Percentiles rank a stretch among this genome's conserved stretches.
phyloP scores from a whole-genome alignment of 768 basidiomycete species.

The Tricholoma flavovirens region DNA sequence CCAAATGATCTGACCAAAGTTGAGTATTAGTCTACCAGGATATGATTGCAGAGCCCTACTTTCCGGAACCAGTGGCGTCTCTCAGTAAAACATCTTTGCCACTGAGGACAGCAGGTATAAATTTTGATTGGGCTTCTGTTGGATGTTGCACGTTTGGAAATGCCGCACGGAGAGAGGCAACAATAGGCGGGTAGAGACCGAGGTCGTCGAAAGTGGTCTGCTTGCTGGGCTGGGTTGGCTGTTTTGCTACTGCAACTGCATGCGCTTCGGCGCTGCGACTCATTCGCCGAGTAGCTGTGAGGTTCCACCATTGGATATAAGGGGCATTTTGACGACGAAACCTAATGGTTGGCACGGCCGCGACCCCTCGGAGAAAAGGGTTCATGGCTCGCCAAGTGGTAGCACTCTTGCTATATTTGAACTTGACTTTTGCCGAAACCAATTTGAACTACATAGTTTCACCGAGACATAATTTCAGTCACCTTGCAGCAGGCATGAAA shows the following conservation, averaged over 20 bases:
- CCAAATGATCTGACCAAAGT: conserved; percentile 58
- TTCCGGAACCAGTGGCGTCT: conserved; percentile 74
- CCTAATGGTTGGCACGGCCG: conserved; percentile 9
- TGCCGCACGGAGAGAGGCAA: conserved; percentile 44
- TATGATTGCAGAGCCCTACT: conserved; percentile 40
- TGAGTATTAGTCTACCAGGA: conserved; percentile 4
- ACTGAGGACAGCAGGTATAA: conserved; percentile 56
- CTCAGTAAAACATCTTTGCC: conserved; percentile 60
- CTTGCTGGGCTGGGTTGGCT: neutral
- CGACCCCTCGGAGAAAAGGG: conserved; percentile 18
- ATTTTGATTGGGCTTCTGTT: conserved; percentile 51
- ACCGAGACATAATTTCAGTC: no score
- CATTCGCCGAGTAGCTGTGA: conserved; percentile 16
- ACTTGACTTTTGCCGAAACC: no score
- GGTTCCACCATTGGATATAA: conserved; percentile 4
- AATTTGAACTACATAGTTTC: no score
- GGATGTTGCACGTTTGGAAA: conserved; percentile 58
- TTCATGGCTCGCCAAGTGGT: conserved; percentile 13
- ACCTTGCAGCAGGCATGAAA: no score
- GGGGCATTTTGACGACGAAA: conserved; percentile 9
- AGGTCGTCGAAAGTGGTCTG: conserved; percentile 40
- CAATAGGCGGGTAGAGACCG: conserved; percentile 46
- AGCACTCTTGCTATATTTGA: no score
- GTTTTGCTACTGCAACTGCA: conserved; percentile 7
- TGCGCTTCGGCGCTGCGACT: conserved; percentile 19